Base-by-base conservation (phyloP, 495 filamentous ascomycete species). In the Articulospora tetracladia region DNA sequence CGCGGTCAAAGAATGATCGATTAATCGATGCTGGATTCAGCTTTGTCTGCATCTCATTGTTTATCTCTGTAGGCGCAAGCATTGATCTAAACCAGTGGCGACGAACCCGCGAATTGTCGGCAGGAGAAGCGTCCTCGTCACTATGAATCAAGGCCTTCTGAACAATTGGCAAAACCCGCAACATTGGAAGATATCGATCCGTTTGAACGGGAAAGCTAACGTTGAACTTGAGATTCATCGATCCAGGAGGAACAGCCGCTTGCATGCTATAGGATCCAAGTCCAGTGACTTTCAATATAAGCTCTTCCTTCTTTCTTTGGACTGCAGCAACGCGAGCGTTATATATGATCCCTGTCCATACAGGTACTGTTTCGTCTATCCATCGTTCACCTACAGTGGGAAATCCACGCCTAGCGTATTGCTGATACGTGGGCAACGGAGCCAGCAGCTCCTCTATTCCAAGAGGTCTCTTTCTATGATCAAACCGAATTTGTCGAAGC, bases 41-140 rank as follows among this genome's bases (percentile, higher is more conserved):
- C 41, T 59, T 72, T 41, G 57, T 71, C 54, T 81, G 80, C 20
- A 70, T 51, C 4, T 66, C 60, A 39, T 73, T 71, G 66, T 81
- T 73, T 13, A 47, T 57, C 46, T 71, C 64, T 7, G 69, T 72
- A 1, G 80, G 79, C 61, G 81, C 80, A 19, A 83, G 60, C 76
- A 83, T 83, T 23, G 72, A 73, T 58, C 73, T 70, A 51, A 78
- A 57, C 76, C 79, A 82, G 53, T 44, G 39, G 3, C 17, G 17
- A 19, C 39, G 8, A 44, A 3, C n/a, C 17, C 3, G 8, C n/a
- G 17, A 3, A 44, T 7, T 3, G 8, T 19, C 3, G 39, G 3
- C 17, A 19, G 15, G 8, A 19, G 39, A 44, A 44, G n/a, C 39
- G 17, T 19, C 17, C 7, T 19, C 39, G 3, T 44, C 11, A 44